phyloP scores from a whole-genome alignment of 2,329 filamentous ascomycete species.

The Trichoderma endophyticum region DNA sequence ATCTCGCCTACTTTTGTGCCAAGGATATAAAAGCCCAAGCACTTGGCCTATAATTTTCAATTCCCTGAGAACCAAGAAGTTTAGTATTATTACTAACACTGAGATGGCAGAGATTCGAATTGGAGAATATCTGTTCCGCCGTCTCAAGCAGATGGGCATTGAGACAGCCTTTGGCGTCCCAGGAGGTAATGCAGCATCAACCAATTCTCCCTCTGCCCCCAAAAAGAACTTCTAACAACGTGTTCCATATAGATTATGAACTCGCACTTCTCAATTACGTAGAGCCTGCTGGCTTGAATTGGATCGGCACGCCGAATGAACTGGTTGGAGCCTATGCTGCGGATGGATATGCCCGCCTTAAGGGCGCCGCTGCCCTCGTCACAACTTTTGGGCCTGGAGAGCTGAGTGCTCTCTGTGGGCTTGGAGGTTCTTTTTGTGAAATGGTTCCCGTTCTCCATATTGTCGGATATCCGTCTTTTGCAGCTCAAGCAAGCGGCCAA shows the following conservation, averaged over 20 bases:
- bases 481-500: neutral
- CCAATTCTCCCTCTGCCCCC: neutral
- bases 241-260: neutral
- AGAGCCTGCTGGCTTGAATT: neutral
- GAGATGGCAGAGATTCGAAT: neutral
- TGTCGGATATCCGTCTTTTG: slow-evolving; percentile 1
- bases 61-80: neutral
- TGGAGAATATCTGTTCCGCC: neutral
- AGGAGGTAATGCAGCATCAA: neutral
- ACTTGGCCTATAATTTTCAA: neutral
- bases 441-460: slow-evolving; percentile 9
- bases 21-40: neutral
- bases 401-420: neutral
- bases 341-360: slow-evolving; percentile 13
- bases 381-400: slow-evolving; percentile 13
- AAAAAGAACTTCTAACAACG: neutral
- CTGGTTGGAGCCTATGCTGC: slow-evolving; percentile 6
- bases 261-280: slow-evolving; percentile 5
- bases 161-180: slow-evolving; percentile 11
- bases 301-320: slow-evolving; percentile 10
- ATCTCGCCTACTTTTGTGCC: neutral
- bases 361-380: neutral
- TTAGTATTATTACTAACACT: neutral
- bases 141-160: slow-evolving; percentile 3
- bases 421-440: slow-evolving; percentile 3